Conservation (phyloP, 768 basidiomycete genomes). For the Russula vinacea region DNA sequence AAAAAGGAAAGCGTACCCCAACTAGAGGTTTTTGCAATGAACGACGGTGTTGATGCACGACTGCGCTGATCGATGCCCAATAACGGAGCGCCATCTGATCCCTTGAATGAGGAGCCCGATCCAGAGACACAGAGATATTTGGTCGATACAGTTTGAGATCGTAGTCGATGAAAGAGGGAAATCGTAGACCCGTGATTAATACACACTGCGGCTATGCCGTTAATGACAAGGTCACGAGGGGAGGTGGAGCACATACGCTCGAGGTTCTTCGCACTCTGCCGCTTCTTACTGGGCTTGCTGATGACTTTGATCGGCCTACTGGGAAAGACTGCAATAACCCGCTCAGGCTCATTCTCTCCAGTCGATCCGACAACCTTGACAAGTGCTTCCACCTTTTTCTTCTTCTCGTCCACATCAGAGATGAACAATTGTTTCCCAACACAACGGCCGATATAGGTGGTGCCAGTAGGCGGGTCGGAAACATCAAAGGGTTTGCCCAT, state of each 20-base stretch:
- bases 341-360: slow-evolving; percentile 76
- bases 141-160: slow-evolving; percentile 93
- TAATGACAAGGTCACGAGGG: slow-evolving; percentile 20
- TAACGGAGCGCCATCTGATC: slow-evolving; percentile 85
- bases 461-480: slow-evolving; percentile 71
- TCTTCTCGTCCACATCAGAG: slow-evolving; percentile 91
- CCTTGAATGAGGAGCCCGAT: slow-evolving; percentile 86
- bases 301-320: slow-evolving; percentile 97
- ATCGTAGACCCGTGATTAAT: slow-evolving; percentile 96
- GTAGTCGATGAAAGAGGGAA: slow-evolving; percentile 91
- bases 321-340: slow-evolving; percentile 84
- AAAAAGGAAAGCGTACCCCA: slow-evolving; percentile 60
- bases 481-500: slow-evolving; percentile 83
- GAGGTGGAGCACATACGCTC: slow-evolving; percentile 59
- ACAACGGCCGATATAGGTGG: slow-evolving; percentile 88
- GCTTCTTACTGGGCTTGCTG: slow-evolving; percentile 97
- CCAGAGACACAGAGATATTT: slow-evolving; percentile 96
- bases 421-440: slow-evolving; percentile 95
- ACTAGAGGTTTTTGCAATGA: slow-evolving; percentile 84
- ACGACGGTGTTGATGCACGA: slow-evolving; percentile 74
- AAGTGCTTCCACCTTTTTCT: slow-evolving; percentile 91
- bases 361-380: slow-evolving; percentile 83
- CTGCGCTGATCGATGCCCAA: slow-evolving; percentile 74
- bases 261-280: slow-evolving; percentile 88
- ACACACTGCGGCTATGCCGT: slow-evolving; percentile 56